Base-by-base conservation (phyloP, 768 basidiomycete species). In the Hygrocybe punicea region DNA sequence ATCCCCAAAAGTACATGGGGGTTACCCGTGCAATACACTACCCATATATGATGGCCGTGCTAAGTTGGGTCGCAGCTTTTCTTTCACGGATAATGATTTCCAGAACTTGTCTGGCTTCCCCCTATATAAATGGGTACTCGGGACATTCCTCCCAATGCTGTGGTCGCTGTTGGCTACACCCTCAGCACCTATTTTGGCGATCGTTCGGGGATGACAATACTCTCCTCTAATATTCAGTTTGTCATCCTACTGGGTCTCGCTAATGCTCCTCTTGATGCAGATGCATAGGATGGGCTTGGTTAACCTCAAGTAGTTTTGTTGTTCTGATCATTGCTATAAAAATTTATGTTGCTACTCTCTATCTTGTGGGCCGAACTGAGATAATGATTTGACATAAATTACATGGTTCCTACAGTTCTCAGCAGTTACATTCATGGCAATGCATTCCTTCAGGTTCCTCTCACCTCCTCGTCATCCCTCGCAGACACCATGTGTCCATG, bases 131-230 rank as follows among this genome's bases (percentile, higher is more conserved):
- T 11, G 25, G 51, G 51, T 29, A 19, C 36, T n/a, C 35, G 23
- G 13, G 51, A 52, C 36, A 24, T 52, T 13, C 51, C 51, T 13
- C 14, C 33, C 2, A 23, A 52, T 40, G 39, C 35, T 40, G 34
- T 36, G 10, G 34, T 52, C 35, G 23, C 51, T 13, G 34, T 52
- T 52, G 51, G 51, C 51, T 52, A 52, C 23, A 8, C 51, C 7
- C 25, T 52, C 14, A 35, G 36, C 23, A 52, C 51, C 51, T 52
- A 52, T 34, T 21, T 29, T 29, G 29, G 29, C 29, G 29, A 29
- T 29, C 8, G 29, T 29, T 29, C 29, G 29, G 29, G 29, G 29
- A 29, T 29, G 29, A 29, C 29, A 14, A 21, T 25, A 14, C 46
- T 48, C 14, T 48, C 46, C 14, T 48, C 46, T 13, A 48, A 48